phyloP scores from a whole-genome alignment of 2,329 filamentous ascomycete species.

The Tolypocladium paradoxum region DNA sequence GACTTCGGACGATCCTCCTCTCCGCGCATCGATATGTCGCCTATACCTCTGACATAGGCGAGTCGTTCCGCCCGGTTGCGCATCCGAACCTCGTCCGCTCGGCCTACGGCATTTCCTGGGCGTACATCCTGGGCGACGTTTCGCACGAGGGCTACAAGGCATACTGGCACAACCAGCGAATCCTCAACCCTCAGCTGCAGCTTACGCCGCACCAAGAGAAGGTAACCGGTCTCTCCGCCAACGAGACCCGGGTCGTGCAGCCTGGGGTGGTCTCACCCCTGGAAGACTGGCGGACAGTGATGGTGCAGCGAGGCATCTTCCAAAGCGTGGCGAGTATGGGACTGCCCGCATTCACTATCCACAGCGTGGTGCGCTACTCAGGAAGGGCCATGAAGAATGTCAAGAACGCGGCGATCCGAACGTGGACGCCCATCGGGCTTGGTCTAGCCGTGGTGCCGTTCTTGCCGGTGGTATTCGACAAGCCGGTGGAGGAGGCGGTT shows the following conservation, averaged over 20 bases:
- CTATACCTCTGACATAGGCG: constrained; percentile 92
- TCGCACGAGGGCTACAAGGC: constrained; percentile 91
- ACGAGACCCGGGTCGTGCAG: constrained; percentile 15
- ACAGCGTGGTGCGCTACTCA: constrained; percentile 83
- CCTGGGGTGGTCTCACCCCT: constrained; percentile 51
- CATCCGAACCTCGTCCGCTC: constrained; percentile 71
- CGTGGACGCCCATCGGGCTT: constrained; percentile 85
- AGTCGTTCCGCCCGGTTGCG: constrained; percentile 87
- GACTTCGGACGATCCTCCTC: constrained; percentile 75
- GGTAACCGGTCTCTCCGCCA: constrained; percentile 31
- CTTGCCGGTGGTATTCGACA: constrained; percentile 74
- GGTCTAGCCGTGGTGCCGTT: constrained; percentile 70
- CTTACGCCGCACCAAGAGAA: constrained; percentile 39
- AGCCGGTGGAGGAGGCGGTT: constrained; percentile 84
- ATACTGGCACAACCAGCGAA: constrained; percentile 74
- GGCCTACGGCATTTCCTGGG: constrained; percentile 88
- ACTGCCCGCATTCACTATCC: constrained; percentile 85
- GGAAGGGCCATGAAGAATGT: constrained; percentile 73
- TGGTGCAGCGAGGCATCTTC: constrained; percentile 84
- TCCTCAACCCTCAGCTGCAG: constrained; percentile 56
- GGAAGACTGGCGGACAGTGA: constrained; percentile 84
- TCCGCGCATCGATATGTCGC: constrained; percentile 93
- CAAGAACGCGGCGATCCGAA: constrained; percentile 66
- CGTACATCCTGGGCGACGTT: constrained; percentile 85
- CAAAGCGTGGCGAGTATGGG: constrained; percentile 90